Evolutionary conservation across 768 basidiomycete species (phyloP), one percentile per base, ranked within the genome.

Genomic region (Termitomyces sp.): DNA sequence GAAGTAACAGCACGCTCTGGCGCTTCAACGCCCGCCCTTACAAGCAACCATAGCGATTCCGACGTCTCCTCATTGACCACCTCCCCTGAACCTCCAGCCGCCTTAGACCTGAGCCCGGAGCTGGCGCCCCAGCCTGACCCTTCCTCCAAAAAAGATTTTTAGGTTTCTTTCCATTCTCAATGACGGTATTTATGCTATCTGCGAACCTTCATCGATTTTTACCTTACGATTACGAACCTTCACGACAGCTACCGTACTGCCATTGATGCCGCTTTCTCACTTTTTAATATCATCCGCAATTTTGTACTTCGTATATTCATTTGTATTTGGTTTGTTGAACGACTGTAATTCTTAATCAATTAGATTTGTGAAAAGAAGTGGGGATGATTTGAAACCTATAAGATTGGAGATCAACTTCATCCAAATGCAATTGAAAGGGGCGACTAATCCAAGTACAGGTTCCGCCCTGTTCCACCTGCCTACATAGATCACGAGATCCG

Each of bases 1-100:
- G 90, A 93, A 66, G 79, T 78, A 15, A 79, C 76, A 28, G 77
- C 82, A 20, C 84, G 85, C 18, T 87, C 79, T 7, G 81, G 80
- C 0, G 74, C 73, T 13, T 78, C 83, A 4, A 89, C 82, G 42
- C 87, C 88, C n/a, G 69, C 59, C 1, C 49, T 55, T 18, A 48
- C 61, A 36, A 63, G 38, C 35, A 59, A 55, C 13, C 61, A 56
- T 24, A 66, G 65, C 50, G 67, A 64, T 15, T 66, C 60, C 20
- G 65, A 66, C 38, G 57, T 58, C 28, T 61, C 67, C 8, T 64
- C 63, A 8, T 48, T 65, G 44, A 60, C 55, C 16, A 39, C 45
- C n/a, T 66, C 65, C 4, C 65, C 65, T 4, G 38, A 54, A 15
- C 39, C 42, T 28, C 57, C 63, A 18, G 62, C 53, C 28, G 45